Conservation (phyloP, 164 flowering plant species). For the Chimonanthus salicifolius region DNA sequence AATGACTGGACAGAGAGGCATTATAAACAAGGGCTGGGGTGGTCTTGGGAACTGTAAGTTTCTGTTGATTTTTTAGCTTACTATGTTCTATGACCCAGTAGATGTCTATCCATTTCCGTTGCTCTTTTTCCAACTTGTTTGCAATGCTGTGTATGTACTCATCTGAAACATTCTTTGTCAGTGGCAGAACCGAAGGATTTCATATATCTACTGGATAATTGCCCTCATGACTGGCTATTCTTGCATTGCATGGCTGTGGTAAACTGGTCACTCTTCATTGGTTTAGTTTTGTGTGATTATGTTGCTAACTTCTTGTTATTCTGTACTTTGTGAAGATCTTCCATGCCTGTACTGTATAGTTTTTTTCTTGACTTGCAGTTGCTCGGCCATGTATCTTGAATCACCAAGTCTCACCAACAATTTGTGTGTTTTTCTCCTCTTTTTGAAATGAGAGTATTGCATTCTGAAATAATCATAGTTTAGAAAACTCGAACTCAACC, state of each 20-base stretch:
- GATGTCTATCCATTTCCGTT: neutral
- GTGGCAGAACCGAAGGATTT: constrained; percentile 80
- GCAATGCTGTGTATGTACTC: neutral
- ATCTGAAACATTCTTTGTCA: constrained; percentile 19
- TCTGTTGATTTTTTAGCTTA: neutral
- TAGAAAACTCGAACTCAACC: too few relatives aligned
- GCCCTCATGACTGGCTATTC: constrained; percentile 96
- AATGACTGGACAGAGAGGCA: constrained; percentile 83
- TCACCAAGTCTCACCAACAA: too few relatives aligned
- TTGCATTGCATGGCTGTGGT: constrained; percentile 93
- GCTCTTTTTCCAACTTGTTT: neutral
- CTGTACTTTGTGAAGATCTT: neutral
- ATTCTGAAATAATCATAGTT: too few relatives aligned
- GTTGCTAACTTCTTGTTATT: neutral
- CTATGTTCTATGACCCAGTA: neutral
- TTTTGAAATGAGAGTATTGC: too few relatives aligned
- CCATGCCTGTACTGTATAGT: neutral
- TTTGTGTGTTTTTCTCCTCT: too few relatives aligned
- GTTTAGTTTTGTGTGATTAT: neutral
- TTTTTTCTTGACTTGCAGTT: neutral
- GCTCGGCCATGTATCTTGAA: neutral
- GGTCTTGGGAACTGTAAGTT: constrained; percentile 91
- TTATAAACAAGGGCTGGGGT: constrained; percentile 97
- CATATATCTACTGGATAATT: constrained; percentile 69
- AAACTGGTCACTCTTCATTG: constrained; percentile 17